Evolutionary conservation across 176 grass and related monocot genomes (phyloP), one percentile per base, ranked within the genome.

Genomic region (Paspalum vaginatum): DNA sequence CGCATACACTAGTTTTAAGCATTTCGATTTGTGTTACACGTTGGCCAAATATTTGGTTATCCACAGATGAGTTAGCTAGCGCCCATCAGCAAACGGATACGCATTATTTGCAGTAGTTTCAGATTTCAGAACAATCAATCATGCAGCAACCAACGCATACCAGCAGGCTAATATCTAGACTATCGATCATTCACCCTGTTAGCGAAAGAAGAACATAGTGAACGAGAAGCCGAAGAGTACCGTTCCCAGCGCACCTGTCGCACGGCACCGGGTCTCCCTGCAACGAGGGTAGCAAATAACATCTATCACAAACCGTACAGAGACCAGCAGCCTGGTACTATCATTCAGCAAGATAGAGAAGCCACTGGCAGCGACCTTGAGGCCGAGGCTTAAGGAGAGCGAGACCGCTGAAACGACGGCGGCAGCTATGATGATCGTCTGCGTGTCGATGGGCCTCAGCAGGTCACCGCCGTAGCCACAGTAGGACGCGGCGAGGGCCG

Each of bases 261-360:
- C 94, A 97, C 51, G 94, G 88, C 72, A 83, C 61, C 11, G 94
- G 94, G 70, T 93, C 91, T 7, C 91, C 94, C 94, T 97, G 67
- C 80, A 49, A 24, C 40, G 41, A 88, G 41, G 22, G 65, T 45
- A 59, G 20, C 7, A 71, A 57, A 68, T 41, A 78, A 48, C 59
- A 67, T 83, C 54, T 32, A 32, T 32, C 32, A 32, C 32, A 32
- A 32, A 32, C 32, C 1, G 32, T 32, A 52, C 63, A 83, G 16
- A 62, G 59, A 13, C 25, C 70, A 39, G 42, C 56, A 76, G 61
- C 18, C 53, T 62, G 64, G 55, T 58, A n/a, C 54, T n/a, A 57
- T 15, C 18, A 15, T 11, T 64, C 51, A 44, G 37, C 37, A 65
- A 51, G 26, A 57, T 8, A 40, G 12, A 65, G 4, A 2, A 45